A percentile compares a stretch with the other conserved stretches of the same genome.
These are phyloP conservation scores for Chlamydomonas reinhardtii DNA, from an alignment of 163 green algal genomes.

Conservation along the genomic window DNA sequence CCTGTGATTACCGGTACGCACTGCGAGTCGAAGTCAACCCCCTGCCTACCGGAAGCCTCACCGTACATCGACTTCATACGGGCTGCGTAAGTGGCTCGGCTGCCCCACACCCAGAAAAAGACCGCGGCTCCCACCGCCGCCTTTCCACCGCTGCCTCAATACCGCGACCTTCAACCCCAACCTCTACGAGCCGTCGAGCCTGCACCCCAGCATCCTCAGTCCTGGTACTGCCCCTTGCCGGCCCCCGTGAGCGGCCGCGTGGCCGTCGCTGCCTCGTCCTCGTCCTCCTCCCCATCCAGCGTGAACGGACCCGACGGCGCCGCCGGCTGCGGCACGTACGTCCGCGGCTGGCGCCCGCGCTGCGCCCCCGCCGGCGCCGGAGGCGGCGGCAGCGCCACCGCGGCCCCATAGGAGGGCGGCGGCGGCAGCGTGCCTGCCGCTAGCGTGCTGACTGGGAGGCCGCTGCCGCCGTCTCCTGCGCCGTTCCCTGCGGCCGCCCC, in stretches of 20 bases:
- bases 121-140: too few relatives aligned
- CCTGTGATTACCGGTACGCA: too few relatives aligned
- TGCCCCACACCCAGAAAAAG: too few relatives aligned
- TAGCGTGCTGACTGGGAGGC: background rate
- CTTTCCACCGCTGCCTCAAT: too few relatives aligned
- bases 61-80: too few relatives aligned
- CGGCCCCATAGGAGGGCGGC: background rate
- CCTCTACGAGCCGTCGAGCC: too few relatives aligned
- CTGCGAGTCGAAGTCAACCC: too few relatives aligned
- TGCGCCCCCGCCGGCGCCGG: background rate
- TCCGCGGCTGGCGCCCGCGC: background rate
- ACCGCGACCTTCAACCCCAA: too few relatives aligned
- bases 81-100: too few relatives aligned
- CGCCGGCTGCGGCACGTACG: background rate
- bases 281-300: conserved; percentile 26
- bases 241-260: background rate
- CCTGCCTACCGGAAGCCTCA: too few relatives aligned
- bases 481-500: background rate
- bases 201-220: too few relatives aligned
- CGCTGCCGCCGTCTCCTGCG: background rate
- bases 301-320: conserved; percentile 5
- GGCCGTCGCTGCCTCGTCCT: background rate
- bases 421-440: background rate
- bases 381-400: background rate
- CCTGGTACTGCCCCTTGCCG: background rate